Evolutionary conservation across 176 grass and related monocot genomes (phyloP), one percentile per base, ranked within the genome.

Genomic region (Stipa capillata): DNA sequence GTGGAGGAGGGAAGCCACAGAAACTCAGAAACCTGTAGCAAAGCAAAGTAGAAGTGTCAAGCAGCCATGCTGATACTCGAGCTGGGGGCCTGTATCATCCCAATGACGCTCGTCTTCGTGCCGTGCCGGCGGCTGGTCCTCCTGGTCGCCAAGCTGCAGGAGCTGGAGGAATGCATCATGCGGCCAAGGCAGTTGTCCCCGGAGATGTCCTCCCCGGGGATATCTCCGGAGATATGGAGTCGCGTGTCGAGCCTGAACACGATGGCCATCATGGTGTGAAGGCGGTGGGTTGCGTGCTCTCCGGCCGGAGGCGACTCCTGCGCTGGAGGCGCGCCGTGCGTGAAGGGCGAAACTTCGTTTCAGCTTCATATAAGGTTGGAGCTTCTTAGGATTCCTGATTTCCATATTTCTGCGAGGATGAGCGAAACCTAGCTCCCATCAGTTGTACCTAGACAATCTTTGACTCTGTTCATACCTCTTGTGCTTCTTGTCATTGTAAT

Each of bases 11-110:
- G 58, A 50, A 54, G n/a, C n/a, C n/a, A n/a, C n/a, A n/a, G n/a
- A n/a, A 32, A 21, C 35, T 16, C 17, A 35, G 56, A 47, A 37
- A 61, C n/a, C n/a, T n/a, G n/a, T n/a, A n/a, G 47, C 7, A 24
- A 23, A 70, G 49, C 3, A 9, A 41, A 32, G 21, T 29, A 7
- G 5, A 31, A n/a, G n/a, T n/a, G n/a, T n/a, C n/a, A n/a, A n/a
- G 34, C 56, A 73, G 52, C 29, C 57, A 91, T 91, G 92, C 66
- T 87, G 65, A 76, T 94, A 49, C 85, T 91, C 34, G 79, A 89
- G 48, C 65, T 94, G 29, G 89, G 81, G 45, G 81, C 89, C 40
- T 94, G 89, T 86, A 82, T 87, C 83, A 80, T 94, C 79, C 92
- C 89, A 40, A 66, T 89, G 84, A 94, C 84, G 89, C 89, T 94